A percentile compares a stretch with the other conserved stretches of the same genome.
phyloP scores from a whole-genome alignment of 768 basidiomycete species.

The Sporobolomyces phaffii region DNA sequence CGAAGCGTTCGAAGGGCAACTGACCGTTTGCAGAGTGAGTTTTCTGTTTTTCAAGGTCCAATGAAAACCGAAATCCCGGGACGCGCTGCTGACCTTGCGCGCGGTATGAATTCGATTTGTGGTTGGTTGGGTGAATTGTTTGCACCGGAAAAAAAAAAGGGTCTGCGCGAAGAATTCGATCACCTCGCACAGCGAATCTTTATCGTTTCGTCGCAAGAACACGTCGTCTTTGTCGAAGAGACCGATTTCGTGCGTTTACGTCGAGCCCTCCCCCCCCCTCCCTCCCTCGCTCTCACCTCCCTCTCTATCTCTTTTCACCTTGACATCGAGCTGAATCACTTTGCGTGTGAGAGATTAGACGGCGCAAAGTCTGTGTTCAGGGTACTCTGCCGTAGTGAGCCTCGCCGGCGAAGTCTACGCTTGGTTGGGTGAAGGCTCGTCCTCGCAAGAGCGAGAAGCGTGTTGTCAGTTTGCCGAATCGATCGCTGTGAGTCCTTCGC shows the following conservation, averaged over 20 bases:
- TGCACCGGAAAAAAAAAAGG: too few relatives aligned
- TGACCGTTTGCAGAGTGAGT: constrained; percentile 29
- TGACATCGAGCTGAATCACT: background rate
- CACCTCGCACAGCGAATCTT: constrained; percentile 23
- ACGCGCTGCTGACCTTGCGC: too few relatives aligned
- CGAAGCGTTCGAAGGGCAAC: constrained; percentile 20
- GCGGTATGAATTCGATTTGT: too few relatives aligned
- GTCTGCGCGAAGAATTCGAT: constrained; percentile 20
- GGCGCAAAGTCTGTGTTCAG: constrained; percentile 21
- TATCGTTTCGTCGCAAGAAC: background rate
- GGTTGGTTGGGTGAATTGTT: background rate
- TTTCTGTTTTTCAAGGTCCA: too few relatives aligned
- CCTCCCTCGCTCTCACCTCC: too few relatives aligned
- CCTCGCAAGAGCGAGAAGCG: constrained; percentile 10
- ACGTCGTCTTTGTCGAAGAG: constrained; percentile 24
- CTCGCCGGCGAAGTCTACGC: constrained; percentile 28
- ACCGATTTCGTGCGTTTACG: constrained; percentile 13
- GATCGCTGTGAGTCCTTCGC: constrained; percentile 26
- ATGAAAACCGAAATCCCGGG: too few relatives aligned
- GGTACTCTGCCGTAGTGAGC: constrained; percentile 11
- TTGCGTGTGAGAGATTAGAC: too few relatives aligned
- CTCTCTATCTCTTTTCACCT: too few relatives aligned
- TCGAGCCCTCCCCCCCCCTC: too few relatives aligned
- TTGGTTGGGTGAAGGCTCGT: constrained; percentile 29
- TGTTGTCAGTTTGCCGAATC: constrained; percentile 23